These are phyloP conservation scores for Phyllosticta capitalensis DNA, from an alignment of 2,329 filamentous ascomycete genomes.

Conservation along the genomic window DNA sequence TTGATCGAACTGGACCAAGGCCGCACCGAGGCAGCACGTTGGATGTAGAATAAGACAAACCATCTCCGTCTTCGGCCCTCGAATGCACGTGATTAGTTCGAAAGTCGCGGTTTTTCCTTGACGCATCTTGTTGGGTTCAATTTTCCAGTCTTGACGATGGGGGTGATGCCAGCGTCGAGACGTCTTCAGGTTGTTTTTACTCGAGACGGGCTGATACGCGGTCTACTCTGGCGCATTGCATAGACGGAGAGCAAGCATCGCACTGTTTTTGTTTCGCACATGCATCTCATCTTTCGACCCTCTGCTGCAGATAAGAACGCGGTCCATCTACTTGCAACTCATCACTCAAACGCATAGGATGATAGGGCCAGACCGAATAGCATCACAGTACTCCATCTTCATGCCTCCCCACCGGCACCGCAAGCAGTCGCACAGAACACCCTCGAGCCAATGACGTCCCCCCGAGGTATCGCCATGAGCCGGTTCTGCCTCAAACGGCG, in stretches of 20 bases:
- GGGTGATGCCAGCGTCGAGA: not conserved
- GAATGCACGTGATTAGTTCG: not conserved
- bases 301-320: not conserved
- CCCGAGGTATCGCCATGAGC: not conserved
- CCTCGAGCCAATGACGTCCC: not conserved
- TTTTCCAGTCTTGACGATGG: not conserved
- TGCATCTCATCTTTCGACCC: not conserved
- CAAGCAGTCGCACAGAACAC: not conserved
- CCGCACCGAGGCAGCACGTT: not conserved
- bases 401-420: not conserved
- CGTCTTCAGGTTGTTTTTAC: not conserved
- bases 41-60: slow-evolving; percentile 1
- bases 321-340: not conserved
- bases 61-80: not conserved
- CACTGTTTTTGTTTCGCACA: not conserved
- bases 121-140: not conserved
- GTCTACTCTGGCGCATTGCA: not conserved
- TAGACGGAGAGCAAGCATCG: not conserved
- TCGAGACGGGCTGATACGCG: not conserved
- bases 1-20: slow-evolving; percentile 14
- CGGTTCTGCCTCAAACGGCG: not conserved
- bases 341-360: not conserved
- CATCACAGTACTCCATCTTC: not conserved
- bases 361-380: not conserved
- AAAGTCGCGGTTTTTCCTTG: not conserved